A percentile compares a stretch with the other conserved stretches of the same genome.
phyloP scores from a whole-genome alignment of 768 basidiomycete species.

The Paxillus involutus region DNA sequence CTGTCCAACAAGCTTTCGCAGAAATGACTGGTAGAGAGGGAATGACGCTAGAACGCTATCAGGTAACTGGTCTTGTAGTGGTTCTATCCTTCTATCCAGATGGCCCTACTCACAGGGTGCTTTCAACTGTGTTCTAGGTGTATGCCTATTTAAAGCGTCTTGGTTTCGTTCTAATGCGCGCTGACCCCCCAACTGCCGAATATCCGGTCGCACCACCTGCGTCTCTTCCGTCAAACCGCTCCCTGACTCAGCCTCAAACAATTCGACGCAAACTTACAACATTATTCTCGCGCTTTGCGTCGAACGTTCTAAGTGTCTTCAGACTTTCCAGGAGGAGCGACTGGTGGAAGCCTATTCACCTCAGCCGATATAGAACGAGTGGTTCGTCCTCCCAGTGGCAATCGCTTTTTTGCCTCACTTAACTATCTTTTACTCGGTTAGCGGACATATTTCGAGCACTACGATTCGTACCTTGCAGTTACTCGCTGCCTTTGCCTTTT shows the following conservation, averaged over 20 bases:
- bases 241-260: constrained; percentile 2
- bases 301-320: constrained; percentile 2
- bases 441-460: constrained; percentile 68
- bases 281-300: constrained; percentile 15
- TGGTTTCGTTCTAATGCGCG: constrained; percentile 86
- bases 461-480: constrained; percentile 72
- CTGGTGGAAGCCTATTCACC: constrained; percentile 71
- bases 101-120: background rate
- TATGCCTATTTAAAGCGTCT: constrained; percentile 90
- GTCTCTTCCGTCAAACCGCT: constrained; percentile 7
- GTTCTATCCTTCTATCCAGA: background rate
- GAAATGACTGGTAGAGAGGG: constrained; percentile 82
- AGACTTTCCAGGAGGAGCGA: constrained; percentile 16
- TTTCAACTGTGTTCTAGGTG: constrained; percentile 53
- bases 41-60: constrained; percentile 82
- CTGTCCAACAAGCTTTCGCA: constrained; percentile 85
- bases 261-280: background rate
- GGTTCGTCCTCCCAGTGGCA: constrained; percentile 35
- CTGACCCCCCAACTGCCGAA: constrained; percentile 53
- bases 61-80: constrained; percentile 49
- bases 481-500: constrained; percentile 44
- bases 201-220: constrained; percentile 51
- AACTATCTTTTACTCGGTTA: constrained; percentile 27
- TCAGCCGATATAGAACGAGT: constrained; percentile 52
- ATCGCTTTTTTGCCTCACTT: background rate